phyloP scores from a whole-genome alignment of 31 red algal species.

The Asparagopsis taxiformis region DNA sequence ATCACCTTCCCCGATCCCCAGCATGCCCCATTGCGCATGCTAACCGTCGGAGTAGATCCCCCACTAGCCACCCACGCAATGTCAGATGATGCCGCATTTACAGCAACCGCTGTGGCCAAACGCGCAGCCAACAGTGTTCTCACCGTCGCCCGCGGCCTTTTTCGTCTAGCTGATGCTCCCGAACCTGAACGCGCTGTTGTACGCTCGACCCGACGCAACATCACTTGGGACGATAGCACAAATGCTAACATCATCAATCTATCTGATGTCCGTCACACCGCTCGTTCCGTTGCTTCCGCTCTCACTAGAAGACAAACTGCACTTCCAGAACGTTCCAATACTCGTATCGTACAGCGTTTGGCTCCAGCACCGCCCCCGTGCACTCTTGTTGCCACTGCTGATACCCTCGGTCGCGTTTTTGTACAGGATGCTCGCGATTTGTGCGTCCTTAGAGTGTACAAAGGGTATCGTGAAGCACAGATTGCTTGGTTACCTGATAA shows the following conservation, averaged over 20 bases:
- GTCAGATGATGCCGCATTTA: constrained; percentile 38
- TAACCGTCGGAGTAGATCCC: constrained; percentile 34
- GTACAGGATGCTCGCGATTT: constrained; percentile 60
- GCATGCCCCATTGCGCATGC: constrained; percentile 37
- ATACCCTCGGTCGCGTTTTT: constrained; percentile 62
- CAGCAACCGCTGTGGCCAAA: constrained; percentile 57
- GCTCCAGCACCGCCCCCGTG: constrained; percentile 55
- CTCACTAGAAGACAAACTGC: too few species aligned
- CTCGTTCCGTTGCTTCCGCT: too few species aligned
- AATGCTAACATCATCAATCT: too few species aligned
- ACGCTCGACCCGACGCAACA: too few species aligned
- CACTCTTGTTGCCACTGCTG: constrained; percentile 43
- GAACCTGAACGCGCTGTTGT: too few species aligned
- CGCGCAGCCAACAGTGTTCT: constrained; percentile 43
- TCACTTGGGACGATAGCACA: too few species aligned
- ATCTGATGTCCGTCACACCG: too few species aligned
- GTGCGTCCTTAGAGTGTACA: constrained; percentile 59
- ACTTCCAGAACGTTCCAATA: too few species aligned
- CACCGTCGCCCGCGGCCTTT: constrained; percentile 41
- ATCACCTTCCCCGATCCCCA: constrained; percentile 46
- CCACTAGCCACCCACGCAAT: constrained; percentile 54
- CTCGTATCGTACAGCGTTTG: constrained; percentile 44
- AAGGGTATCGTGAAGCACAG: constrained; percentile 70
- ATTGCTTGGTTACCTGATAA: constrained; percentile 55
- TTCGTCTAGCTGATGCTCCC: too few species aligned